Evolutionary conservation across 2,329 filamentous ascomycete genomes (phyloP).

Genomic region (Ilyonectria destructans): DNA sequence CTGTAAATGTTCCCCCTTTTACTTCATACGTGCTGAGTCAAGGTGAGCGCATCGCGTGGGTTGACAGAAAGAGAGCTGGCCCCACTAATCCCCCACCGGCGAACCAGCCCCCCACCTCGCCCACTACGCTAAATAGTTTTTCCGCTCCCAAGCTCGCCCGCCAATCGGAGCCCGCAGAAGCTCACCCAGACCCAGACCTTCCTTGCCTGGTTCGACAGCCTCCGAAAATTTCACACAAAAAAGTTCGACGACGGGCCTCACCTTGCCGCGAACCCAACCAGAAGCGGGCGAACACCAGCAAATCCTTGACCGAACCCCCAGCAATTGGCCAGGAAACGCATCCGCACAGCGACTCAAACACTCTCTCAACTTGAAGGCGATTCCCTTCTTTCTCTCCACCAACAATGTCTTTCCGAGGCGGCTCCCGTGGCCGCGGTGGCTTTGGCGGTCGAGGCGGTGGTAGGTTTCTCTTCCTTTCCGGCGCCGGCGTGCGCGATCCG

Average conservation of each 20-base stretch:
- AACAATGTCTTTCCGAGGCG: conserved; percentile 60
- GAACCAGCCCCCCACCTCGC: background rate
- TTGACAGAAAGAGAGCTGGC: too few species aligned
- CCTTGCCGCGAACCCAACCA: conserved; percentile 29
- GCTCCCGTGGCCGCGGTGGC: conserved; percentile 55
- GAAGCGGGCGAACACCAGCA: conserved; percentile 19
- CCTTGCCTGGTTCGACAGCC: conserved; percentile 9
- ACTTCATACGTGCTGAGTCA: too few species aligned
- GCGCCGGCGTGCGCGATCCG: background rate
- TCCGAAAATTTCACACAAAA: conserved; percentile 54
- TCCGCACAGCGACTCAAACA: too few species aligned
- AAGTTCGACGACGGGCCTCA: conserved; percentile 37
- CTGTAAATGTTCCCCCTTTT: too few species aligned
- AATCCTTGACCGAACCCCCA: too few species aligned
- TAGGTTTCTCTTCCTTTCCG: conserved; percentile 41
- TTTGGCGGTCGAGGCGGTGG: conserved; percentile 57
- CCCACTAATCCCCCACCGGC: background rate
- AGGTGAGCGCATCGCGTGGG: too few species aligned
- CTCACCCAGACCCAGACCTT: conserved; percentile 38
- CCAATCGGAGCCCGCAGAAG: conserved; percentile 45
- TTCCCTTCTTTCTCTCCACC: conserved; percentile 23
- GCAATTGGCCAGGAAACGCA: too few species aligned
- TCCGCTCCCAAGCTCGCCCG: conserved; percentile 28
- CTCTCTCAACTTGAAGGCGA: background rate
- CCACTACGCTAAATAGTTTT: conserved; percentile 38